Evolutionary conservation across 495 filamentous ascomycete genomes (phyloP).

Genomic region (Clavariopsis aquatica): DNA sequence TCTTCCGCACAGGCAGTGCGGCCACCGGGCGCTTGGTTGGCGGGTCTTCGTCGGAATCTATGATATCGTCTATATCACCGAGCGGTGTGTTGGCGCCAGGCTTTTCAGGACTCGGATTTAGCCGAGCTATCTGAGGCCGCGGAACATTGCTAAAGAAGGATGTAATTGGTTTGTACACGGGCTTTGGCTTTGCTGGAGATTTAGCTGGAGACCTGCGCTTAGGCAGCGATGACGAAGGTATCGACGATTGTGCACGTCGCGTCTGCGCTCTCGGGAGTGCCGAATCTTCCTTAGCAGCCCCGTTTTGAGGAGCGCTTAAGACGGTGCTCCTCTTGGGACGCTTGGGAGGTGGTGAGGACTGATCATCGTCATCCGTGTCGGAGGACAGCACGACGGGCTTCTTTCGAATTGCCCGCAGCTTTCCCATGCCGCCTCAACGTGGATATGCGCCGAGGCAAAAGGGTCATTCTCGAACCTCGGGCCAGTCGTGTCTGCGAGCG

Average conservation of each 20-base stretch:
- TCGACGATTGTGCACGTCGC: constrained; percentile 9
- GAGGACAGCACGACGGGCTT: constrained; percentile 50
- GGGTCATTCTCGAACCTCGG: constrained; percentile 22
- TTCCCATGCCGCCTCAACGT: constrained; percentile 41
- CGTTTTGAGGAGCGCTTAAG: constrained; percentile 19
- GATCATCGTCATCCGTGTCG: constrained; percentile 46
- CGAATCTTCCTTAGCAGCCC: constrained; percentile 15
- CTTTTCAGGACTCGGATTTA: constrained; percentile 37
- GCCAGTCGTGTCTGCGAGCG: constrained; percentile 20
- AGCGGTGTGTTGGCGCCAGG: constrained; percentile 23
- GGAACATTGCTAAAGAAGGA: constrained; percentile 50
- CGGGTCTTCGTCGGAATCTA: constrained; percentile 46
- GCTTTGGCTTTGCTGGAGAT: constrained; percentile 30
- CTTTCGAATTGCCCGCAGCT: constrained; percentile 53
- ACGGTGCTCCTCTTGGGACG: constrained; percentile 30
- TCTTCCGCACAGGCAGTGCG: constrained; percentile 40
- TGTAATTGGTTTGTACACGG: constrained; percentile 44
- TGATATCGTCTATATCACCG: constrained; percentile 47
- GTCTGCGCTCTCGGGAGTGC: constrained; percentile 3
- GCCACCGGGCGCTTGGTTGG: constrained; percentile 15
- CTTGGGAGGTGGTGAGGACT: constrained; percentile 30
- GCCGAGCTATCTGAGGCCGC: constrained; percentile 37
- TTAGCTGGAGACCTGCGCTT: constrained; percentile 25
- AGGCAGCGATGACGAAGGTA: constrained; percentile 15
- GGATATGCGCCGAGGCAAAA: constrained; percentile 7